Evolutionary conservation across 108 stramenopile species (phyloP).

Genomic region (Pelagomonas calceolata): DNA sequence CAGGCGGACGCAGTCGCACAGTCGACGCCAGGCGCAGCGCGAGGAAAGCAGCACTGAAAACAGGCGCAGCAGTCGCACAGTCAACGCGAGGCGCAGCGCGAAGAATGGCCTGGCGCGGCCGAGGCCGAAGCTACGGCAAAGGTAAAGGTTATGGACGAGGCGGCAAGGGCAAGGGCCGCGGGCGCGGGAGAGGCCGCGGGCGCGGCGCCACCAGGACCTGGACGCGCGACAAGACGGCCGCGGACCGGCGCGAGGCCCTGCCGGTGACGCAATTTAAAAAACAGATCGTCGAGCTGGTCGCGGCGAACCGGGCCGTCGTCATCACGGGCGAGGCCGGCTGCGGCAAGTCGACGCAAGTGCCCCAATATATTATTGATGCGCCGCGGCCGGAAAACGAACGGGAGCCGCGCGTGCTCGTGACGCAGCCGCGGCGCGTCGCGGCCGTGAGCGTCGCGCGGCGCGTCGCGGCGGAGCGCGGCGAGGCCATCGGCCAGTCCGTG

Average conservation of each 20-base stretch:
- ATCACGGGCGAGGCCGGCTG: background rate
- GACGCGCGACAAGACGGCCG: background rate
- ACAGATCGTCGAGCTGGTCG: background rate
- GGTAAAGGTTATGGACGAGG: no score
- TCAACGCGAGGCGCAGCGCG: no score
- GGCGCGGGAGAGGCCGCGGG: background rate
- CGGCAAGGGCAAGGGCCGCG: no score
- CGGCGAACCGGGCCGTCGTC: background rate
- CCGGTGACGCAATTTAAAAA: background rate
- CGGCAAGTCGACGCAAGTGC: conserved; percentile 85
- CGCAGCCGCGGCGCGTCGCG: conserved; percentile 91
- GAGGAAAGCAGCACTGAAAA: no score
- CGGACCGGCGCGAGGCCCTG: background rate
- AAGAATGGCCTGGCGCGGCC: no score
- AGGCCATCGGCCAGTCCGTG: conserved; percentile 22
- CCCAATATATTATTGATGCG: conserved; percentile 75
- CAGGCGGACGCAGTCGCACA: no score
- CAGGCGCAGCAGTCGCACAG: no score
- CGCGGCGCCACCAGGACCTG: background rate
- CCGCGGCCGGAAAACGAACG: conserved; percentile 51
- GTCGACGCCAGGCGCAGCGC: no score
- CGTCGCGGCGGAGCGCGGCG: conserved; percentile 69
- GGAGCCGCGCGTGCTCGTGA: conserved; percentile 56
- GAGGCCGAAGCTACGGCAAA: no score
- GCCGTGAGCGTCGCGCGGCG: conserved; percentile 83